phyloP scores from a whole-genome alignment of 2,329 filamentous ascomycete species.

The Cercospora nicotianae region DNA sequence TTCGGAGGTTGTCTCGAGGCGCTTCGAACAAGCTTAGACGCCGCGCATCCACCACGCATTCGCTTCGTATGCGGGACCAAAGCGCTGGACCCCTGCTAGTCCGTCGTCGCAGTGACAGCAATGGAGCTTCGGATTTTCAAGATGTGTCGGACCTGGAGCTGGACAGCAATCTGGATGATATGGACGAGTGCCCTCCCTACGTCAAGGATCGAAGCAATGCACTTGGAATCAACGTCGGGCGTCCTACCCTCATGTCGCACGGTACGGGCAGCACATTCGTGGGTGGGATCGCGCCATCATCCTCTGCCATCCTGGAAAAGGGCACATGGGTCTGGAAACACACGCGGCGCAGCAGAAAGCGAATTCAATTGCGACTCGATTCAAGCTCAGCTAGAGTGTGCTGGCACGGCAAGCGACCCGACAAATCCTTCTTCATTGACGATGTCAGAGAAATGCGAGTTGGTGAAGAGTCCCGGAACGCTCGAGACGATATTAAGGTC shows the following conservation, averaged over 20 bases:
- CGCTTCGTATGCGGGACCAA: slow-evolving; percentile 72
- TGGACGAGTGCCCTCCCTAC: slow-evolving; percentile 35
- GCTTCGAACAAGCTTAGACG: slow-evolving; percentile 71
- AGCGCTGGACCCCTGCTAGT: slow-evolving; percentile 88
- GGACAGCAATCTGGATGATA: slow-evolving; percentile 56
- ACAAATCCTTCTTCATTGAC: slow-evolving; percentile 89
- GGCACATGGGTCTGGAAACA: slow-evolving; percentile 80
- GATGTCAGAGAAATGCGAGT: slow-evolving; percentile 89
- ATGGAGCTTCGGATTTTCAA: slow-evolving; percentile 59
- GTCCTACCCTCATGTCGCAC: slow-evolving; percentile 37
- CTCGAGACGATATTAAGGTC: slow-evolving; percentile 78
- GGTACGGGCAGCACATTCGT: slow-evolving; percentile 39
- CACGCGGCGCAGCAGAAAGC: slow-evolving; percentile 74
- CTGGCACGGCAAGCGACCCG: slow-evolving; percentile 77
- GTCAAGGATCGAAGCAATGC: slow-evolving; percentile 40
- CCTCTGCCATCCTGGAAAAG: slow-evolving; percentile 73
- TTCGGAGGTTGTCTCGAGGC: slow-evolving; percentile 80
- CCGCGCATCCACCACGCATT: slow-evolving; percentile 73
- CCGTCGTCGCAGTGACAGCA: slow-evolving; percentile 85
- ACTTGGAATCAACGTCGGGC: slow-evolving; percentile 44
- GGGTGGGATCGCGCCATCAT: slow-evolving; percentile 64
- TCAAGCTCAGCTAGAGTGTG: slow-evolving; percentile 80
- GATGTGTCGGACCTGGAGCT: slow-evolving; percentile 54
- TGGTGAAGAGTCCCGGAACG: slow-evolving; percentile 81
- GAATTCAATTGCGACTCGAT: slow-evolving; percentile 76